Conservation (phyloP, 352 stramenopile species). For the Pilasporangium apinafurcum region DNA sequence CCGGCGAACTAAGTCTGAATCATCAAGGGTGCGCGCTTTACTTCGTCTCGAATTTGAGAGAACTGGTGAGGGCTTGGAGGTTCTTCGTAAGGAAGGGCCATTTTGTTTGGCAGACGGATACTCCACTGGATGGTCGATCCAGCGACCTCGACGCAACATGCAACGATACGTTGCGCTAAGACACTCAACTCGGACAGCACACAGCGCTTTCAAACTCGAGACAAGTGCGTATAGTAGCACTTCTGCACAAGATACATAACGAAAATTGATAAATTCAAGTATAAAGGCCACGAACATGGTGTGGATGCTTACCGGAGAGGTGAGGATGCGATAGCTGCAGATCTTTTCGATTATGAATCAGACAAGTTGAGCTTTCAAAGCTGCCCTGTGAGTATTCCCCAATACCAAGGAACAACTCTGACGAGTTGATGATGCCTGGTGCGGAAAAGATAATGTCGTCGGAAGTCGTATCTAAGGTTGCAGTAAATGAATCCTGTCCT, state of each 20-base stretch:
- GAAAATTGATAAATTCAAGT: background rate
- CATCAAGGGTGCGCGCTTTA: constrained; percentile 22
- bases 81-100: background rate
- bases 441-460: constrained; percentile 1
- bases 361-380: constrained; percentile 14
- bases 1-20: constrained; percentile 25
- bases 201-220: constrained; percentile 45
- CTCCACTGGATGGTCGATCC: constrained; percentile 51
- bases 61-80: too few relatives aligned
- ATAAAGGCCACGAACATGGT: too few relatives aligned
- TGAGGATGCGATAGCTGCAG: constrained; percentile 32
- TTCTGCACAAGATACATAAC: constrained; percentile 14
- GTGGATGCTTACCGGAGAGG: constrained; percentile 15
- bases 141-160: constrained; percentile 47
- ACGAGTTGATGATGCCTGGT: constrained; percentile 4
- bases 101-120: constrained; percentile 15
- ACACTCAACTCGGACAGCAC: constrained; percentile 45
- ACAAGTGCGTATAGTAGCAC: constrained; percentile 57
- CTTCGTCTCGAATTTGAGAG: constrained; percentile 9
- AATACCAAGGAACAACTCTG: constrained; percentile 18
- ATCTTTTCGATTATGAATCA: constrained; percentile 28
- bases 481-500: constrained; percentile 37
- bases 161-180: constrained; percentile 41
- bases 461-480: constrained; percentile 6
- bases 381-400: background rate